phyloP scores from a whole-genome alignment of 306 rosid genomes.

The Trifolium pratense region DNA sequence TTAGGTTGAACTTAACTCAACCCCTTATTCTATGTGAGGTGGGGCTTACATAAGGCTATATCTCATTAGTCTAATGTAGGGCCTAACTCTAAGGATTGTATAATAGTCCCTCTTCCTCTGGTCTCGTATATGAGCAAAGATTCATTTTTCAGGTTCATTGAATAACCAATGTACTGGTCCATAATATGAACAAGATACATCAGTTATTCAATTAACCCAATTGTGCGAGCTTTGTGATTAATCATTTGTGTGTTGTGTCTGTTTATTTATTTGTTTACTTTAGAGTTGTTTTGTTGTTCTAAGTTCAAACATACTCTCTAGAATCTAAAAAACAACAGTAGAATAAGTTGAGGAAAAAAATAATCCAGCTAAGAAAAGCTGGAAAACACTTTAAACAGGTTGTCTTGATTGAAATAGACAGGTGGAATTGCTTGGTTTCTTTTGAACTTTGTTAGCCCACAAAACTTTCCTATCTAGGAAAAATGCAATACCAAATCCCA shows the following conservation, averaged over 20 bases:
- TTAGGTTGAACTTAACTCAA: neutral
- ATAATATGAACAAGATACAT: too few relatives aligned
- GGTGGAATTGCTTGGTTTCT: constrained; percentile 46
- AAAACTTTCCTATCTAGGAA: constrained; percentile 45
- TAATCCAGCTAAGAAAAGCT: constrained; percentile 56
- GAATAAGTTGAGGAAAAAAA: constrained; percentile 40
- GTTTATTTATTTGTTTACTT: neutral
- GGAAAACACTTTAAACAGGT: constrained; percentile 50
- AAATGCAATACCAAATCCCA: constrained; percentile 54
- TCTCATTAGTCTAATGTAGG: neutral
- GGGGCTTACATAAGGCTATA: too few relatives aligned
- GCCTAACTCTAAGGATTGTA: neutral
- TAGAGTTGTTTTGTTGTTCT: too few relatives aligned
- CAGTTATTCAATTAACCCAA: too few relatives aligned
- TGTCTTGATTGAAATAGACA: constrained; percentile 66
- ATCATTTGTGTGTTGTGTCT: neutral
- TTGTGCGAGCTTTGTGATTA: neutral
- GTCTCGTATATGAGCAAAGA: too few relatives aligned
- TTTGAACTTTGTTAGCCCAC: constrained; percentile 49
- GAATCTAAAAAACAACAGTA: constrained; percentile 15
- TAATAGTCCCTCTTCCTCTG: neutral
- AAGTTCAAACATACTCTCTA: neutral
- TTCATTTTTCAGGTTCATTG: too few relatives aligned
- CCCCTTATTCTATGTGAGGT: too few relatives aligned
- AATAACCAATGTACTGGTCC: too few relatives aligned